Evolutionary conservation across 1,139 yeast species (phyloP).

Genomic region (Taphrina pruni): DNA sequence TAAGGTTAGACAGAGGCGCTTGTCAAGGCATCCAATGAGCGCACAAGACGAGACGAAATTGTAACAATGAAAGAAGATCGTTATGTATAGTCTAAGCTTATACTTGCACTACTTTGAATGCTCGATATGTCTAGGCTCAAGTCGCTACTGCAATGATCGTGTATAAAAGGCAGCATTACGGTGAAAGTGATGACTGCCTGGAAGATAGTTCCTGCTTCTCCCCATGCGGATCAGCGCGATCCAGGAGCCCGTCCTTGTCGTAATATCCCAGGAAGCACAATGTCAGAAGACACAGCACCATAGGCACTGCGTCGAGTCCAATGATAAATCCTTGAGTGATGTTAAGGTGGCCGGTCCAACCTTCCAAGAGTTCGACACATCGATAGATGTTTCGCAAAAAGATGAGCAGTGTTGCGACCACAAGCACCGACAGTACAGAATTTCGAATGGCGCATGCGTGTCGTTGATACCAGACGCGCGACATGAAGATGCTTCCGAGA

Average conservation of each 20-base stretch:
- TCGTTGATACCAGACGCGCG: slow-evolving; percentile 47
- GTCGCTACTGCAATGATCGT: background rate
- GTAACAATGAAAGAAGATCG: too few relatives aligned
- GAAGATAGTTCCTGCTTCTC: slow-evolving; percentile 1
- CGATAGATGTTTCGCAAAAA: slow-evolving; percentile 80
- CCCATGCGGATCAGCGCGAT: background rate
- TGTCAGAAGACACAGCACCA: slow-evolving; percentile 49
- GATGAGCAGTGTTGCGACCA: slow-evolving; percentile 60
- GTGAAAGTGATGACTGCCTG: background rate
- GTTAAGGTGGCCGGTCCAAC: slow-evolving; percentile 77
- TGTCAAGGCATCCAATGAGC: too few relatives aligned
- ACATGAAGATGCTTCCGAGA: slow-evolving; percentile 63
- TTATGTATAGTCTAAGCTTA: too few relatives aligned
- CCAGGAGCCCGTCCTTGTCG: slow-evolving; percentile 17
- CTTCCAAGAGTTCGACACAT: slow-evolving; percentile 76
- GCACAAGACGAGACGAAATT: too few relatives aligned
- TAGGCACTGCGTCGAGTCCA: slow-evolving; percentile 78
- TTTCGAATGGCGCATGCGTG: slow-evolving; percentile 53
- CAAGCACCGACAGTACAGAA: background rate
- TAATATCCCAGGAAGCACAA: slow-evolving; percentile 16
- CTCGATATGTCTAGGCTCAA: background rate
- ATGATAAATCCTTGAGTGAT: slow-evolving; percentile 74
- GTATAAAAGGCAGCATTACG: background rate
- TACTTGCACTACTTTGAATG: background rate
- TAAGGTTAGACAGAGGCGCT: too few relatives aligned